Percentiles rank a stretch among this genome's conserved stretches.
Conservation (phyloP, 1,284 basidiomycete species). For the Marasmius fiardii region DNA sequence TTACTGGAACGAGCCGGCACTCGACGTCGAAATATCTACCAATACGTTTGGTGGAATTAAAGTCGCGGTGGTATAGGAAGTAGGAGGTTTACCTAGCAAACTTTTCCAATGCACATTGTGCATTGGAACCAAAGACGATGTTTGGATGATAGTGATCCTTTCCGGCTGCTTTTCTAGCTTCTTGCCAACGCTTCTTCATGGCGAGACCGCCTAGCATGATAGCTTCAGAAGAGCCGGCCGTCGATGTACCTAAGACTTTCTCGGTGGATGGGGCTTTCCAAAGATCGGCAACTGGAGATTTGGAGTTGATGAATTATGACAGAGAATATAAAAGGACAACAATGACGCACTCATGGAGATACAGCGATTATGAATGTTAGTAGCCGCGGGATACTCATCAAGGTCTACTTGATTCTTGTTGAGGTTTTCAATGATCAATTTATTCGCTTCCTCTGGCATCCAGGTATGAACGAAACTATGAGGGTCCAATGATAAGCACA, state of each 20-base stretch:
- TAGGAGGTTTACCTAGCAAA: slow-evolving; percentile 37
- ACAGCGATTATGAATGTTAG: slow-evolving; percentile 54
- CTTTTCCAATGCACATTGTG: slow-evolving; percentile 69
- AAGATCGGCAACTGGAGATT: slow-evolving; percentile 56
- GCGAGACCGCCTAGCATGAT: slow-evolving; percentile 76
- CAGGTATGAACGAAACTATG: slow-evolving; percentile 51
- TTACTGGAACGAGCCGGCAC: slow-evolving; percentile 52
- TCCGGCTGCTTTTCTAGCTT: slow-evolving; percentile 57
- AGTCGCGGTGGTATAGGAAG: neutral
- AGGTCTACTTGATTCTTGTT: slow-evolving; percentile 68
- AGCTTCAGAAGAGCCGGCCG: slow-evolving; percentile 71
- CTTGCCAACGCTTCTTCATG: slow-evolving; percentile 76
- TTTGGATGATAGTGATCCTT: slow-evolving; percentile 60
- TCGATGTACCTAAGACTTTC: slow-evolving; percentile 65
- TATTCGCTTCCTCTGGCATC: slow-evolving; percentile 56
- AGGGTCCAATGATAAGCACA: neutral
- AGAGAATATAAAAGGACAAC: neutral
- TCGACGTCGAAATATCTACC: slow-evolving; percentile 65
- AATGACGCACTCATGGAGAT: slow-evolving; percentile 48
- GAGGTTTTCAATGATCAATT: slow-evolving; percentile 60
- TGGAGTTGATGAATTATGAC: slow-evolving; percentile 1
- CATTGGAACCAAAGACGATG: slow-evolving; percentile 62
- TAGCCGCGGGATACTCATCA: slow-evolving; percentile 68
- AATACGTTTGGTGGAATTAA: neutral
- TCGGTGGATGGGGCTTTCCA: slow-evolving; percentile 65